Conservation (phyloP, 1,284 basidiomycete genomes). For the Malassezia cuniculi region DNA sequence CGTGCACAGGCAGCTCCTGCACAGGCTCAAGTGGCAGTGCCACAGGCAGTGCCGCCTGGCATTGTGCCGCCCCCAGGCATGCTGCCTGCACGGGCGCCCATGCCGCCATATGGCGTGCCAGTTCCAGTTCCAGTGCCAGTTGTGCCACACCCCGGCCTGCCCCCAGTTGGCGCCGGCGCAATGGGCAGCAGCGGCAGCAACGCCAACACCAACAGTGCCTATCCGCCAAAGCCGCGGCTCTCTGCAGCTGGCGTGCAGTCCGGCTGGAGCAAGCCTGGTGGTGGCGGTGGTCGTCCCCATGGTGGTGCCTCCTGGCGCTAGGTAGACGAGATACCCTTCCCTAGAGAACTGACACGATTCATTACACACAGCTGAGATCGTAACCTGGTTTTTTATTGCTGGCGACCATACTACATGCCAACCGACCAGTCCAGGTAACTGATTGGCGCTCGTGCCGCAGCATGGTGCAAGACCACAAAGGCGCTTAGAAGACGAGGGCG, state of each 20-base stretch:
- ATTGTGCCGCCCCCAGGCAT: neutral
- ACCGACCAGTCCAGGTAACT: neutral
- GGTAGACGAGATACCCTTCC: too few relatives aligned
- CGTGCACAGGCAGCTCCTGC: conserved; percentile 7
- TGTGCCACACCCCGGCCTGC: too few relatives aligned
- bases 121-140: too few relatives aligned
- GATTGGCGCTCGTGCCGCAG: neutral
- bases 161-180: too few relatives aligned
- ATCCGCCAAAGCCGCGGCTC: conserved; percentile 12
- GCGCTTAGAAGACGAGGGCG: conserved; percentile 61
- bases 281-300: too few relatives aligned
- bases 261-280: too few relatives aligned
- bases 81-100: conserved; percentile 2
- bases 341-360: too few relatives aligned
- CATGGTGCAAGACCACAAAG: neutral
- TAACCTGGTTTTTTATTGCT: conserved; percentile 12
- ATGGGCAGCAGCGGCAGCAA: too few relatives aligned
- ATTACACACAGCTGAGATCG: too few relatives aligned
- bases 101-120: too few relatives aligned
- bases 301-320: too few relatives aligned
- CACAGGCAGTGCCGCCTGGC: neutral
- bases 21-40: neutral
- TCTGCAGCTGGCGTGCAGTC: too few relatives aligned
- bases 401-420: conserved; percentile 6
- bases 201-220: conserved; percentile 1